Evolutionary conservation across 352 stramenopile species (phyloP).

Genomic region (Phytophthora europaea): DNA sequence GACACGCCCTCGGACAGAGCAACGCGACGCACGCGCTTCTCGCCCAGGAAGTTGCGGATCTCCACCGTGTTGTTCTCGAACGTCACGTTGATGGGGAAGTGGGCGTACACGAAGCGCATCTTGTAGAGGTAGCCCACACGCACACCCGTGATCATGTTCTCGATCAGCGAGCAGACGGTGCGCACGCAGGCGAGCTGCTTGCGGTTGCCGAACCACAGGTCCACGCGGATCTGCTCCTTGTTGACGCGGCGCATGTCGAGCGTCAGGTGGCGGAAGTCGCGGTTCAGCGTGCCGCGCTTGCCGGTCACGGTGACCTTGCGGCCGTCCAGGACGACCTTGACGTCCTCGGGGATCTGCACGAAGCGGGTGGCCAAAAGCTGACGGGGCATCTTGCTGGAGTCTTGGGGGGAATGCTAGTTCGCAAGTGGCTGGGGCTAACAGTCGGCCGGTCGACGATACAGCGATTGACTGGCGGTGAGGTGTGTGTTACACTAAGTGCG

Average conservation of each 20-base stretch:
- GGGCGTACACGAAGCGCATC: slow-evolving; percentile 99
- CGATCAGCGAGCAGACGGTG: slow-evolving; percentile 98
- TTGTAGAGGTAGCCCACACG: slow-evolving; percentile 99
- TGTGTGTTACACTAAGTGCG: neutral
- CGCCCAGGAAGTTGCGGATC: slow-evolving; percentile 99
- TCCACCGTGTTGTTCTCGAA: slow-evolving; percentile 95
- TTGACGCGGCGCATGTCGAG: slow-evolving; percentile 96
- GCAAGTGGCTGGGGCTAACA: slow-evolving; percentile 57
- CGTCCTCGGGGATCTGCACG: slow-evolving; percentile 95
- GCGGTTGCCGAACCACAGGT: slow-evolving; percentile 99
- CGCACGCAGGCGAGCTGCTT: slow-evolving; percentile 99
- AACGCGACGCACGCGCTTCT: slow-evolving; percentile 98
- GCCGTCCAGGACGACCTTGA: slow-evolving; percentile 95
- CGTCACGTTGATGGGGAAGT: slow-evolving; percentile 99
- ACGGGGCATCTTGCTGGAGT: slow-evolving; percentile 75
- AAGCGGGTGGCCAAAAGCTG: slow-evolving; percentile 94
- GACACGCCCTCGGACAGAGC: slow-evolving; percentile 94
- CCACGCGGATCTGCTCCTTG: slow-evolving; percentile 95
- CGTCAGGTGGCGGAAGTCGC: slow-evolving; percentile 98
- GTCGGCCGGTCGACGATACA: neutral
- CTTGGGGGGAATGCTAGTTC: slow-evolving; percentile 70
- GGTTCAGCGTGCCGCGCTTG: slow-evolving; percentile 94
- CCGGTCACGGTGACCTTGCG: slow-evolving; percentile 97
- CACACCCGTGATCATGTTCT: slow-evolving; percentile 99
- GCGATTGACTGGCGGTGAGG: slow-evolving; percentile 1